Evolutionary conservation across 495 filamentous ascomycete genomes (phyloP).

Genomic region (Pseudoneurospora amorphoporcata): DNA sequence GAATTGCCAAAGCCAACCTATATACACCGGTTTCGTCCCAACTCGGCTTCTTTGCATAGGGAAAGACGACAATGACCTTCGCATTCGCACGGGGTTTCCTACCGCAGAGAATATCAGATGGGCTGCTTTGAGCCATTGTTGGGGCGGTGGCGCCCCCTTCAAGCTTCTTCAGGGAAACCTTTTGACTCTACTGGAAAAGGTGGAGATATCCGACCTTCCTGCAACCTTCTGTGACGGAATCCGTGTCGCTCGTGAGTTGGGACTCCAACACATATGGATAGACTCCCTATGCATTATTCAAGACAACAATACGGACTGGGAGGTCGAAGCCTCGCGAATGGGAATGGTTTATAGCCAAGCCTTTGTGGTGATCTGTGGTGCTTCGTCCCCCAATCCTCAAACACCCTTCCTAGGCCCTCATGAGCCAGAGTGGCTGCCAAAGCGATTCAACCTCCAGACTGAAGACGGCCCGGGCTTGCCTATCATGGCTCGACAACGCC

Average conservation of each 20-base stretch:
- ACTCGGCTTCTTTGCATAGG: conserved; percentile 4
- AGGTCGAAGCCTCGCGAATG: conserved; percentile 11
- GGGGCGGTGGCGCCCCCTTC: not conserved
- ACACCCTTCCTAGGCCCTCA: not conserved
- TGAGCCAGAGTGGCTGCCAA: not conserved
- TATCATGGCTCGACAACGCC: not conserved
- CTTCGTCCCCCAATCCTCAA: not conserved
- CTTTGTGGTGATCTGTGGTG: conserved; percentile 3
- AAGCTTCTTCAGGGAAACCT: not conserved
- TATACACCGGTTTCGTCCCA: not conserved
- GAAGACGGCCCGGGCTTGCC: not conserved
- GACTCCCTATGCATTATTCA: conserved; percentile 27
- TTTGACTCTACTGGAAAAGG: not conserved
- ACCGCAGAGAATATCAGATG: not conserved
- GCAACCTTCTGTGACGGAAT: conserved; percentile 23
- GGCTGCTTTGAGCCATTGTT: conserved; percentile 5
- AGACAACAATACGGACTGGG: conserved; percentile 17
- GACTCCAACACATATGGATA: conserved; percentile 22
- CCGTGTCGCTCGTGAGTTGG: conserved; percentile 9
- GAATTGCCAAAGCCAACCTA: not conserved
- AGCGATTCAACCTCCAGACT: not conserved
- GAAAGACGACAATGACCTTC: not conserved
- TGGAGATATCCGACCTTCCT: conserved; percentile 19
- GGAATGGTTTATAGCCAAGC: conserved; percentile 20
- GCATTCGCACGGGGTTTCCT: not conserved